A percentile compares a stretch with the other conserved stretches of the same genome.
Evolutionary conservation across 805 yeast genomes (phyloP).

Genomic region (Candida methanosorbosa): DNA sequence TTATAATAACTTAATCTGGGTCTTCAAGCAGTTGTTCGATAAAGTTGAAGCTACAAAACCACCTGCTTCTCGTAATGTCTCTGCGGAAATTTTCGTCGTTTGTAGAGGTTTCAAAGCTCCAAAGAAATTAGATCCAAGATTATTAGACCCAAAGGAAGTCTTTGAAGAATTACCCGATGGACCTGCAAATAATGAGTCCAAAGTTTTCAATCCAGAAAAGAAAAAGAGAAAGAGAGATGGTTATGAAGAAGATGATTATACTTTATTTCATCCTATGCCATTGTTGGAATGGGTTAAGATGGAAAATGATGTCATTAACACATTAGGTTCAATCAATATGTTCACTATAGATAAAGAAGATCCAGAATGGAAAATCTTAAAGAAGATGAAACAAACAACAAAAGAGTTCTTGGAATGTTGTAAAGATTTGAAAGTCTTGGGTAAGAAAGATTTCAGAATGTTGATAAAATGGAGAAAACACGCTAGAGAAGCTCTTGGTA

Average conservation of each 20-base stretch:
- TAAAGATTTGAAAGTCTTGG: conserved; percentile 87
- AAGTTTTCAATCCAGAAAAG: conserved; percentile 90
- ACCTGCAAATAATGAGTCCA: conserved; percentile 76
- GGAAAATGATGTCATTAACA: conserved; percentile 73
- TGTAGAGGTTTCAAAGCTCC: conserved; percentile 97
- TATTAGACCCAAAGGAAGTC: conserved; percentile 86
- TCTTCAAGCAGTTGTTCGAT: conserved; percentile 89
- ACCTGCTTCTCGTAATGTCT: conserved; percentile 97
- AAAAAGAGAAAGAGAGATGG: conserved; percentile 89
- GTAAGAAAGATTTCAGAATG: conserved; percentile 85
- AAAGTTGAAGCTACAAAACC: conserved; percentile 99
- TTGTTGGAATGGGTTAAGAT: conserved; percentile 69
- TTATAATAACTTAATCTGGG: conserved; percentile 96
- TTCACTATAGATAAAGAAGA: conserved; percentile 55
- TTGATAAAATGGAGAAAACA: conserved; percentile 83
- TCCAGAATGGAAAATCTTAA: conserved; percentile 64
- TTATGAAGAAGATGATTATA: conserved; percentile 89
- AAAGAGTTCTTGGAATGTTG: conserved; percentile 74
- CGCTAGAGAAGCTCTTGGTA: conserved; percentile 69
- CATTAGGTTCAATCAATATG: conserved; percentile 65
- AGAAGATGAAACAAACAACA: conserved; percentile 69
- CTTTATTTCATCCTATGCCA: conserved; percentile 60
- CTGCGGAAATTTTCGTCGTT: conserved; percentile 97
- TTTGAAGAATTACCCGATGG: conserved; percentile 84
- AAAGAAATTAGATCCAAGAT: conserved; percentile 84